These are phyloP conservation scores for Exutisphaerella laricina DNA, from an alignment of 2,329 filamentous ascomycete species.

Conservation along the genomic window DNA sequence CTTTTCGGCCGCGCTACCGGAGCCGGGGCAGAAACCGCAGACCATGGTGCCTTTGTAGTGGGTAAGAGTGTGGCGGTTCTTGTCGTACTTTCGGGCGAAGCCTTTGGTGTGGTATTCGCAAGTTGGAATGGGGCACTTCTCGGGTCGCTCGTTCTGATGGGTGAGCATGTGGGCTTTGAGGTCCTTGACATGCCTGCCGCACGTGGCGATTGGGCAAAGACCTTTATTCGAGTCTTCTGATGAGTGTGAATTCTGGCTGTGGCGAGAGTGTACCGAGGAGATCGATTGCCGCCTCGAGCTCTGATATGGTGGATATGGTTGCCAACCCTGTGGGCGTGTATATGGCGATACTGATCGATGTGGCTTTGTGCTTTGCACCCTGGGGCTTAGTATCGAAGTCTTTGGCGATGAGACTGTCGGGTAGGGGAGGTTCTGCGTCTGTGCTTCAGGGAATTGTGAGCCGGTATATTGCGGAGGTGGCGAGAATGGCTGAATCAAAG, in stretches of 20 bases:
- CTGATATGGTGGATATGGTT: slow-evolving; percentile 43
- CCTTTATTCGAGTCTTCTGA: slow-evolving; percentile 53
- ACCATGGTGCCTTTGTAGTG: slow-evolving; percentile 98
- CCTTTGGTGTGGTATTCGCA: slow-evolving; percentile 92
- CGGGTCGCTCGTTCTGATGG: slow-evolving; percentile 81
- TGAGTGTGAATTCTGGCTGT: slow-evolving; percentile 39
- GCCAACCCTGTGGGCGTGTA: slow-evolving; percentile 51
- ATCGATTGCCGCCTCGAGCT: slow-evolving; percentile 60
- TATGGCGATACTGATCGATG: slow-evolving; percentile 61
- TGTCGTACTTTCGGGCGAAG: slow-evolving; percentile 93
- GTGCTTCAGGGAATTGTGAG: slow-evolving; percentile 39
- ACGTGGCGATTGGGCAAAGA: slow-evolving; percentile 76
- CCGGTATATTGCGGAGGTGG: slow-evolving; percentile 37
- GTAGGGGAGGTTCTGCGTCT: slow-evolving; percentile 39
- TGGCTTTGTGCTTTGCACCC: slow-evolving; percentile 30
- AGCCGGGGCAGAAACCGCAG: slow-evolving; percentile 87
- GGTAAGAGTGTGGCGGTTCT: slow-evolving; percentile 87
- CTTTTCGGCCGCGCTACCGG: slow-evolving; percentile 84
- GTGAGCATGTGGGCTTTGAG: slow-evolving; percentile 92
- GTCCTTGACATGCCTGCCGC: slow-evolving; percentile 82
- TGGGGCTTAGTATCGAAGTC: slow-evolving; percentile 42
- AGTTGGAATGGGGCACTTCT: slow-evolving; percentile 87
- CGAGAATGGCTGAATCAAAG: slow-evolving; percentile 51
- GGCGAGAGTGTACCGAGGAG: slow-evolving; percentile 65
- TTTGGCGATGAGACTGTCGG: slow-evolving; percentile 56